A percentile compares a stretch with the other conserved stretches of the same genome.
phyloP scores from a whole-genome alignment of 768 basidiomycete species.

The Macrolepiota dolichaula region DNA sequence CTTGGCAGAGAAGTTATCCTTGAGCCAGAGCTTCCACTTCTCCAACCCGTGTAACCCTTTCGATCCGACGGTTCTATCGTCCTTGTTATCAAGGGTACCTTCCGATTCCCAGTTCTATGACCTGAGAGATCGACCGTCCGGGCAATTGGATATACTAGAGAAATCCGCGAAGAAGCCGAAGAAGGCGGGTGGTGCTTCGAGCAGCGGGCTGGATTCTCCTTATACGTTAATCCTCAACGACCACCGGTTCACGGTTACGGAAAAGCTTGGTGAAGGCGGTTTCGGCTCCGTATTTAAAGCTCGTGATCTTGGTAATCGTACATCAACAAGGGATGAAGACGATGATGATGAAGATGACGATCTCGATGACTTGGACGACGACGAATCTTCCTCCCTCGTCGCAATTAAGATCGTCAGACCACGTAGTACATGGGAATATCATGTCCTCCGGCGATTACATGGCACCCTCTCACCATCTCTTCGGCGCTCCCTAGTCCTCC shows the following conservation, averaged over 20 bases:
- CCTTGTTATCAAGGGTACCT: constrained; percentile 61
- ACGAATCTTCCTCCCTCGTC: constrained; percentile 54
- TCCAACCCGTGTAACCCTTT: constrained; percentile 90
- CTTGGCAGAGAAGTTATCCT: constrained; percentile 58
- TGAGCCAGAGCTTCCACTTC: constrained; percentile 63
- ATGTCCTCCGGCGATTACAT: constrained; percentile 77
- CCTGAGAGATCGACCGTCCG: constrained; percentile 47
- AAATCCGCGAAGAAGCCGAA: constrained; percentile 57
- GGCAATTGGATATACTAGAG: constrained; percentile 67
- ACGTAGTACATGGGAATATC: constrained; percentile 88
- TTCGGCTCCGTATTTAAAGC: constrained; percentile 96
- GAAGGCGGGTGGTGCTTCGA: constrained; percentile 35
- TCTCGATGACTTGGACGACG: constrained; percentile 55
- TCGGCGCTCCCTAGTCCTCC: constrained; percentile 67
- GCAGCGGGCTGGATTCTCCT: constrained; percentile 33
- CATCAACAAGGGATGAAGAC: constrained; percentile 44
- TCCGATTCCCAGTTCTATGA: constrained; percentile 62
- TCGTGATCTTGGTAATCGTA: constrained; percentile 45
- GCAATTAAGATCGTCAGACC: constrained; percentile 94
- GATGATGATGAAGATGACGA: constrained; percentile 48
- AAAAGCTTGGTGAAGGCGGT: constrained; percentile 95
- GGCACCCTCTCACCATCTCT: constrained; percentile 55
- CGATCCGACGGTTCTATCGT: constrained; percentile 58
- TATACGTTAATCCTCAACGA: constrained; percentile 62
- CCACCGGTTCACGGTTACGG: constrained; percentile 64